Percentiles rank a stretch among this genome's conserved stretches.
These are phyloP conservation scores for Suhomyces bolitotheri DNA, from an alignment of 1,139 yeast species.

Conservation along the genomic window DNA sequence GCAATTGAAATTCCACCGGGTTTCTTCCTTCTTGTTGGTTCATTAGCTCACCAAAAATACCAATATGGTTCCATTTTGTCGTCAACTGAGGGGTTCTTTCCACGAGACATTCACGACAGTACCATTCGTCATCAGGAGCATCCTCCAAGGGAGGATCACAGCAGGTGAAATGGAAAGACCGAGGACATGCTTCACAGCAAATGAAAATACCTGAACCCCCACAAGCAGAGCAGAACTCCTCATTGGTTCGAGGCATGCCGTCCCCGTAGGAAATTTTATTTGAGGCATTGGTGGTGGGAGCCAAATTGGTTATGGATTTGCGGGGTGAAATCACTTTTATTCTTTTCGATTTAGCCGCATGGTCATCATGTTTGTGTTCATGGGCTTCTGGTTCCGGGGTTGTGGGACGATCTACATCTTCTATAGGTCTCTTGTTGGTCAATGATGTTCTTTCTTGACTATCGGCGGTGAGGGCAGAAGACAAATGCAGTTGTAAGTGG, in stretches of 20 bases:
- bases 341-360: constrained; percentile 23
- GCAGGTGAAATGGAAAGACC: constrained; percentile 88
- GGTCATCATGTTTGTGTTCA: constrained; percentile 2
- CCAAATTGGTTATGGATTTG: constrained; percentile 33
- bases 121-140: constrained; percentile 90
- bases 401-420: background rate
- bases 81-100: constrained; percentile 28
- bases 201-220: constrained; percentile 85
- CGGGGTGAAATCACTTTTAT: constrained; percentile 47
- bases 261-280: constrained; percentile 14
- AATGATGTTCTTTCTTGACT: constrained; percentile 15
- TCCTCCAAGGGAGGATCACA: constrained; percentile 85
- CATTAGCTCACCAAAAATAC: constrained; percentile 64
- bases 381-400: constrained; percentile 3
- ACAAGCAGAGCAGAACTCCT: constrained; percentile 87
- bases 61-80: constrained; percentile 44
- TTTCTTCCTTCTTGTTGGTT: constrained; percentile 58
- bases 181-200: constrained; percentile 93
- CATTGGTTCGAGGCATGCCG: constrained; percentile 54
- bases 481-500: constrained; percentile 4
- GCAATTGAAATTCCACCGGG: constrained; percentile 74
- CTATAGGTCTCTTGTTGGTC: background rate
- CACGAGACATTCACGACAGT: constrained; percentile 68
- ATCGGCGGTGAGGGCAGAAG: constrained; percentile 12
- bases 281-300: constrained; percentile 20